Evolutionary conservation across 345 rosid species (phyloP).

Genomic region (Eucalyptus microcorys): DNA sequence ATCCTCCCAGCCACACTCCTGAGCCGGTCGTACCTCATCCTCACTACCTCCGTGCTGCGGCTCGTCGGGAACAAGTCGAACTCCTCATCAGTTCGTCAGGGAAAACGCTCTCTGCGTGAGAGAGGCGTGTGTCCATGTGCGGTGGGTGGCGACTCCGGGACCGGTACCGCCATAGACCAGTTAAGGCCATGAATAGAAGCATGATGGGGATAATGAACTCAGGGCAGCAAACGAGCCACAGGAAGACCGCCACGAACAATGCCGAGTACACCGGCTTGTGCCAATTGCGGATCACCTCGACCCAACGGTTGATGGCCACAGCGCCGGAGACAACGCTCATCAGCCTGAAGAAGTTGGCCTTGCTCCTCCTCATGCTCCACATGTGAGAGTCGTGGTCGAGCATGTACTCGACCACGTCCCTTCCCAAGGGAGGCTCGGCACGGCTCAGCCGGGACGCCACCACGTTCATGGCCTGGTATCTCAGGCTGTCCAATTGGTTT

Average conservation of each 20-base stretch:
- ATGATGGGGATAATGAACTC: conserved; percentile 36
- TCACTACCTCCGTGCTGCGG: conserved; percentile 38
- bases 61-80: conserved; percentile 58
- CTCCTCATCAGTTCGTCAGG: conserved; percentile 66
- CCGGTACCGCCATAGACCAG: conserved; percentile 45
- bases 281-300: conserved; percentile 40
- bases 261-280: conserved; percentile 40
- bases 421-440: conserved; percentile 58
- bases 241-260: conserved; percentile 24
- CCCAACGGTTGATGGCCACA: conserved; percentile 12
- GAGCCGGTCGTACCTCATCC: conserved; percentile 51
- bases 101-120: conserved; percentile 41
- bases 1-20: conserved; percentile 69
- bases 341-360: conserved; percentile 55
- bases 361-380: conserved; percentile 89
- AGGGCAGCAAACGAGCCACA: conserved; percentile 31
- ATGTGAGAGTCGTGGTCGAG: conserved; percentile 63
- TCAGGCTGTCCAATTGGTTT: conserved; percentile 36
- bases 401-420: conserved; percentile 72
- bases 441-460: conserved; percentile 41
- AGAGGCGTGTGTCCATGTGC: conserved; percentile 55
- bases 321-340: conserved; percentile 39
- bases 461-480: conserved; percentile 57
- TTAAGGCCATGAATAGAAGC: conserved; percentile 27
- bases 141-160: conserved; percentile 50